Conservation (phyloP, 805 yeast species). For the Metschnikowia santaceciliae region DNA sequence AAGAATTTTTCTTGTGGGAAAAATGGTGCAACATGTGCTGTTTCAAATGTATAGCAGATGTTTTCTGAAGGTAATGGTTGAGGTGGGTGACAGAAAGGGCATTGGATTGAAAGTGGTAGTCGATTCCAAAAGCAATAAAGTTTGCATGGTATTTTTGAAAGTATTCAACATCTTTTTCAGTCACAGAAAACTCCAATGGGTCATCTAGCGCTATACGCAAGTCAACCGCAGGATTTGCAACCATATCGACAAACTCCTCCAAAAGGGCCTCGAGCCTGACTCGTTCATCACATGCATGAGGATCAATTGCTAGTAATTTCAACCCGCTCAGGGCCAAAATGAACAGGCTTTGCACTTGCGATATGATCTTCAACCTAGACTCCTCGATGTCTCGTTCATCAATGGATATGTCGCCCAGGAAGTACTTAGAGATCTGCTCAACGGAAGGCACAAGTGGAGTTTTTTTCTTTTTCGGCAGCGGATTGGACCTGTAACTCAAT, state of each 20-base stretch:
- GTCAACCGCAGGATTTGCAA: constrained; percentile 16
- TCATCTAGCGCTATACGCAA: constrained; percentile 12
- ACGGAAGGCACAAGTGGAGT: background rate
- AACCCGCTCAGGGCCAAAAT: constrained; percentile 37
- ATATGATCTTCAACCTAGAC: constrained; percentile 29
- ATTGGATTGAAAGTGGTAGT: constrained; percentile 10
- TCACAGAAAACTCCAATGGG: constrained; percentile 17
- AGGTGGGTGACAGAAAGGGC: constrained; percentile 34
- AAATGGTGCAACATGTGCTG: background rate
- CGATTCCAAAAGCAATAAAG: constrained; percentile 45
- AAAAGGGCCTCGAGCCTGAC: constrained; percentile 53
- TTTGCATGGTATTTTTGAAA: constrained; percentile 24
- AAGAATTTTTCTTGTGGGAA: background rate
- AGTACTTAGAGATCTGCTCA: background rate
- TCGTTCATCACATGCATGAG: constrained; percentile 84
- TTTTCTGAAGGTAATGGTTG: constrained; percentile 36
- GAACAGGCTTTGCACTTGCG: constrained; percentile 64
- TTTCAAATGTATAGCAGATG: background rate
- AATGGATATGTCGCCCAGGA: background rate
- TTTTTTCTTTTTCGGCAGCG: background rate
- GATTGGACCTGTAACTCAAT: background rate
- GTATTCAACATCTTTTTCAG: constrained; percentile 26
- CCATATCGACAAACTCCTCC: constrained; percentile 30
- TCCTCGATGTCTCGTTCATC: background rate
- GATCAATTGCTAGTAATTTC: constrained; percentile 52